Percentiles rank a stretch among this genome's conserved stretches.
These are phyloP conservation scores for Pichia sp. DNA, from an alignment of 1,139 yeast species.

Conservation along the genomic window DNA sequence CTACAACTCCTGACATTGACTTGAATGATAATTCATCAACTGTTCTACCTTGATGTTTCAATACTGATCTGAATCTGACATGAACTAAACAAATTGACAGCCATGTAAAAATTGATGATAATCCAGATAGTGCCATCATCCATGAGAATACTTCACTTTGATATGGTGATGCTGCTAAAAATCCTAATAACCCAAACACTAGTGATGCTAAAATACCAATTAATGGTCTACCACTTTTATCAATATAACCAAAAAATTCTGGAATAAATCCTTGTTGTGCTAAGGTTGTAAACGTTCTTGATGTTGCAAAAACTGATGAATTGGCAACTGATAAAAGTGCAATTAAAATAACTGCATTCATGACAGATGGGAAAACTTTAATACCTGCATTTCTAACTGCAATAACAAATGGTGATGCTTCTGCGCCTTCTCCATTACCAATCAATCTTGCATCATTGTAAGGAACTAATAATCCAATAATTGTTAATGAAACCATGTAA, in stretches of 20 bases:
- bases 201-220: constrained; percentile 51
- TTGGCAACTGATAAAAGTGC: constrained; percentile 66
- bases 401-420: constrained; percentile 68
- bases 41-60: constrained; percentile 52
- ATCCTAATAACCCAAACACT: constrained; percentile 57
- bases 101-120: constrained; percentile 84
- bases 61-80: constrained; percentile 67
- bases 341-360: constrained; percentile 61
- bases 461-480: constrained; percentile 62
- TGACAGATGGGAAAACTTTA: constrained; percentile 51
- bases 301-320: constrained; percentile 65
- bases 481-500: constrained; percentile 41
- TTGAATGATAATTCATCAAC: constrained; percentile 59
- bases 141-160: constrained; percentile 61
- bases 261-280: constrained; percentile 82
- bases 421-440: constrained; percentile 40
- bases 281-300: constrained; percentile 70
- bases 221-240: constrained; percentile 63
- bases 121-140: constrained; percentile 78
- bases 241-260: constrained; percentile 58
- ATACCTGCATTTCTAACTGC: constrained; percentile 54
- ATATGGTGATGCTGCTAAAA: constrained; percentile 53
- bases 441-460: constrained; percentile 44
- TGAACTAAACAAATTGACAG: constrained; percentile 65
- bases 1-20: constrained; percentile 59